phyloP scores from a whole-genome alignment of 345 rosid species.

The Conringia planisiliqua region DNA sequence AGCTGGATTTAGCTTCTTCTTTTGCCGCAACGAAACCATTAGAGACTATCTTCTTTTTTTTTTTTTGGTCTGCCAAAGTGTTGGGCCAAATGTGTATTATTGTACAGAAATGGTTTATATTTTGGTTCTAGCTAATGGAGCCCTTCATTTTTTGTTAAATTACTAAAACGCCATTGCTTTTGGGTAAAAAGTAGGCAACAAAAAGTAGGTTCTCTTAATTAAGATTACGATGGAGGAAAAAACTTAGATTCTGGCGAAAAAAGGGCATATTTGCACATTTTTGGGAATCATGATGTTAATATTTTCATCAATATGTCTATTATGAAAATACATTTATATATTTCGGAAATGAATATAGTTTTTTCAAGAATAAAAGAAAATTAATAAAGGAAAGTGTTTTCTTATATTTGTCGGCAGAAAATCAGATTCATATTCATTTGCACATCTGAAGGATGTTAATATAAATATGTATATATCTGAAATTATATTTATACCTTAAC shows the following conservation, averaged over 20 bases:
- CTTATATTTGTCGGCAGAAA: neutral
- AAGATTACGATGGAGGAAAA: neutral
- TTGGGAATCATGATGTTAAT: neutral
- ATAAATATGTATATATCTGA: neutral
- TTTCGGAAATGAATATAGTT: neutral
- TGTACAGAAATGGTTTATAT: conserved; percentile 27
- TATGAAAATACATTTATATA: neutral
- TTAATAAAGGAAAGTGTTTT: neutral
- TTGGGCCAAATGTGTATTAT: conserved; percentile 28
- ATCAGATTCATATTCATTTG: neutral
- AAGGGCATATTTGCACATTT: conserved; percentile 9
- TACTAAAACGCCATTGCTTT: conserved; percentile 16
- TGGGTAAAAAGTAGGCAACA: conserved; percentile 17
- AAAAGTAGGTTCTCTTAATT: conserved; percentile 6
- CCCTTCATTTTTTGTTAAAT: neutral
- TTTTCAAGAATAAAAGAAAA: neutral
- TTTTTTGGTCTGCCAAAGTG: neutral
- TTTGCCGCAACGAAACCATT: conserved; percentile 49
- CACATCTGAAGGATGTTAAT: neutral
- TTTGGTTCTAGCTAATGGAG: neutral
- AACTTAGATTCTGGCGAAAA: neutral
- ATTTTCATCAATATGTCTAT: neutral
- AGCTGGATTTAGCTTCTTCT: conserved; percentile 61
- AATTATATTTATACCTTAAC: neutral
- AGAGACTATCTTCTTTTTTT: neutral